A percentile compares a stretch with the other conserved stretches of the same genome.
Conservation (phyloP, 345 rosid genomes). For the Diplotaxis tenuifolia region DNA sequence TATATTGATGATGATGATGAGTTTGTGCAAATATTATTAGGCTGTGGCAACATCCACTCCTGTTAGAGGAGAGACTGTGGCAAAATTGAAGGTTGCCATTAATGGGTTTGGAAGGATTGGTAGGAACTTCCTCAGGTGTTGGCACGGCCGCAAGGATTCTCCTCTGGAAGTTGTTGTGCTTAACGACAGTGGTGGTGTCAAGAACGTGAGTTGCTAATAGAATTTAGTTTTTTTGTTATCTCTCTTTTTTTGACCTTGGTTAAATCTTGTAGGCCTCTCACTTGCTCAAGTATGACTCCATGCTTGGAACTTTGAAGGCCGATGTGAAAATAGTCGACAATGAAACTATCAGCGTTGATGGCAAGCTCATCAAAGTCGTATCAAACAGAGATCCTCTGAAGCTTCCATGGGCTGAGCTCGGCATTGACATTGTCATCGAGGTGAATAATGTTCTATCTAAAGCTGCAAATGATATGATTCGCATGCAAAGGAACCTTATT, state of each 20-base stretch:
- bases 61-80: conserved; percentile 62
- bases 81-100: conserved; percentile 93
- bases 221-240: not conserved
- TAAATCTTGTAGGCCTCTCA: conserved; percentile 71
- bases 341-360: conserved; percentile 84
- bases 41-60: conserved; percentile 45
- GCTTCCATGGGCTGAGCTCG: conserved; percentile 99
- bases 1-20: conserved; percentile 3
- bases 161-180: conserved; percentile 90
- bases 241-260: conserved; percentile 10
- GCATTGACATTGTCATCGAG: conserved; percentile 98
- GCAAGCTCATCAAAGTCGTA: conserved; percentile 82
- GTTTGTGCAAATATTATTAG: conserved; percentile 40
- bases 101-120: conserved; percentile 98
- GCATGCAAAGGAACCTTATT: not conserved
- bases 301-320: conserved; percentile 95
- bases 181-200: conserved; percentile 99
- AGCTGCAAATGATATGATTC: not conserved
- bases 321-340: conserved; percentile 81
- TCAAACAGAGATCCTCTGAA: conserved; percentile 89
- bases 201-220: conserved; percentile 53
- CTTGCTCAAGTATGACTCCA: conserved; percentile 90
- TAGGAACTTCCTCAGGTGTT: conserved; percentile 94
- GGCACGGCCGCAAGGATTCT: conserved; percentile 94
- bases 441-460: conserved; percentile 34